phyloP scores from a whole-genome alignment of 2,329 filamentous ascomycete genomes.

The Cadophora sp. region DNA sequence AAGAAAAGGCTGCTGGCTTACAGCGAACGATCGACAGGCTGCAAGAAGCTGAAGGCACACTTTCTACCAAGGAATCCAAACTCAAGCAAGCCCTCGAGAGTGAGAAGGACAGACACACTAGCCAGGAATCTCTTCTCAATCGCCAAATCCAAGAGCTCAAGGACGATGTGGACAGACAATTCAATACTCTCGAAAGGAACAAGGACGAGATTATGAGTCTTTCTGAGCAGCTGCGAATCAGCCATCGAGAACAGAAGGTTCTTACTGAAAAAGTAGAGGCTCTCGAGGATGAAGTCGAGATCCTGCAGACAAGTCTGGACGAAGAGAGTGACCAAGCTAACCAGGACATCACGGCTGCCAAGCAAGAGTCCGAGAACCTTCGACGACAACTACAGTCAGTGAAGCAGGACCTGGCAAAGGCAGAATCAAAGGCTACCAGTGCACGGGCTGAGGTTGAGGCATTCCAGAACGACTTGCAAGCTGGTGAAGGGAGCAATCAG shows the following conservation, averaged over 20 bases:
- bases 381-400: conserved; percentile 50
- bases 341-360: conserved; percentile 52
- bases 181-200: conserved; percentile 68
- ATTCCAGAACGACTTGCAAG: conserved; percentile 40
- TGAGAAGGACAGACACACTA: conserved; percentile 74
- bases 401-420: conserved; percentile 43
- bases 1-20: conserved; percentile 70
- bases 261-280: conserved; percentile 70
- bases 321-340: conserved; percentile 68
- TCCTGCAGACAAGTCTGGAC: conserved; percentile 62
- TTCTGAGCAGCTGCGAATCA: conserved; percentile 73
- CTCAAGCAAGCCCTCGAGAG: conserved; percentile 72
- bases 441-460: conserved; percentile 42
- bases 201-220: conserved; percentile 70
- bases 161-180: conserved; percentile 71
- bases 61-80: conserved; percentile 71
- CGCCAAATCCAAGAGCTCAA: conserved; percentile 79
- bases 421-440: conserved; percentile 40
- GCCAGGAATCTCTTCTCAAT: conserved; percentile 72
- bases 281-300: conserved; percentile 78
- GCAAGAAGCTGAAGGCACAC: conserved; percentile 69
- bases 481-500: conserved; percentile 51
- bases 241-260: conserved; percentile 66
- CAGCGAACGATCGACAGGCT: conserved; percentile 75
- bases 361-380: conserved; percentile 50